phyloP scores from a whole-genome alignment of 2,329 filamentous ascomycete genomes.

The Chaetoscypha palmicola region DNA sequence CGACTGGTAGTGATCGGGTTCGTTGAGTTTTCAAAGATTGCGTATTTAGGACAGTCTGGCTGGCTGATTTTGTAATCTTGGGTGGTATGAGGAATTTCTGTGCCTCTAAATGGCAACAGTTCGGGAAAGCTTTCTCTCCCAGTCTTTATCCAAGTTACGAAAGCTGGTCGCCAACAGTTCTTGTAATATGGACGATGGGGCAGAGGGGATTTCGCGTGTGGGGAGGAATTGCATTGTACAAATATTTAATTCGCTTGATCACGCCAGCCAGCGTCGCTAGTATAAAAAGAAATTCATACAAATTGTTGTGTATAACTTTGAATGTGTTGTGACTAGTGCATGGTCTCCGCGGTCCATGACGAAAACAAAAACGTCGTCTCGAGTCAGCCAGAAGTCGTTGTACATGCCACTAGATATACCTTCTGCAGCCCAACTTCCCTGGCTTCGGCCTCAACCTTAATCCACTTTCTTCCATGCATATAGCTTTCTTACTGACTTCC shows the following conservation, averaged over 20 bases:
- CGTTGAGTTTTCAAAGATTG: slow-evolving; percentile 1
- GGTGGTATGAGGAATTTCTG: slow-evolving; percentile 10
- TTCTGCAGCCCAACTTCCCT: no score
- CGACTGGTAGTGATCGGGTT: slow-evolving; percentile 10
- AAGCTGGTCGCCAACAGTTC: slow-evolving; percentile 20
- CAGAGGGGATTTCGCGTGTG: slow-evolving; percentile 10
- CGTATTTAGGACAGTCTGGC: slow-evolving; percentile 22
- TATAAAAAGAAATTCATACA: slow-evolving; percentile 20
- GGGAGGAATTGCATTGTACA: slow-evolving; percentile 27
- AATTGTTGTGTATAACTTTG: no score
- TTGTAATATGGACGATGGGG: not conserved
- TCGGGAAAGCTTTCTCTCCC: no score
- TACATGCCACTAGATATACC: no score
- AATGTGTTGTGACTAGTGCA: no score
- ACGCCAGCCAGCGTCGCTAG: slow-evolving; percentile 27
- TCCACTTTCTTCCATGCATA: no score
- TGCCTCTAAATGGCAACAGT: slow-evolving; percentile 14
- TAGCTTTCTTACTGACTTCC: no score
- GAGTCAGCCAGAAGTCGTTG: no score
- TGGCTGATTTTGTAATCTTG: slow-evolving; percentile 29
- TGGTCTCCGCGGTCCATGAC: no score
- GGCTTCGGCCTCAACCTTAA: no score
- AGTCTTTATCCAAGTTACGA: slow-evolving; percentile 5
- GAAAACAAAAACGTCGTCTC: no score
- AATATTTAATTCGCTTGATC: slow-evolving; percentile 29